Percentiles rank a stretch among this genome's conserved stretches.
These are phyloP conservation scores for Metschnikowia hibisci DNA, from an alignment of 805 yeast genomes.

Conservation along the genomic window DNA sequence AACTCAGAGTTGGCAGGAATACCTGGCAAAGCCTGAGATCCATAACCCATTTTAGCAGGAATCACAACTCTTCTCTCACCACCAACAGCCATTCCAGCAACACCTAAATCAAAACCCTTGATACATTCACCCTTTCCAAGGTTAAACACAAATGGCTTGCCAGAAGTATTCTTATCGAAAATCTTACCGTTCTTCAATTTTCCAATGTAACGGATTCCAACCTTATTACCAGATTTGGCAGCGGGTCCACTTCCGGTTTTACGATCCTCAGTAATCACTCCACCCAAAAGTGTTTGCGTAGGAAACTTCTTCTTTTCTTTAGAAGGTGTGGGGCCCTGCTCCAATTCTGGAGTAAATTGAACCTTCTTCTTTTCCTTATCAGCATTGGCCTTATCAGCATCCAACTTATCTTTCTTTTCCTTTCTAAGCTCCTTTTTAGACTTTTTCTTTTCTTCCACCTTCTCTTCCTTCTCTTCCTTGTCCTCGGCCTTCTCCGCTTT, in stretches of 20 bases:
- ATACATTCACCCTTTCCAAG: slow-evolving; percentile 98
- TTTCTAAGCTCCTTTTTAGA: slow-evolving; percentile 6
- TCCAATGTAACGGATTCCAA: slow-evolving; percentile 97
- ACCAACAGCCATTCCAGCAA: slow-evolving; percentile 97
- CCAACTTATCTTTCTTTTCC: slow-evolving; percentile 14
- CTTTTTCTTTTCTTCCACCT: slow-evolving; percentile 7
- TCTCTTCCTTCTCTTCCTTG: slow-evolving; percentile 5
- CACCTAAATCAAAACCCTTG: slow-evolving; percentile 98
- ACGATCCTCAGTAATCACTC: slow-evolving; percentile 91
- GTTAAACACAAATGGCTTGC: slow-evolving; percentile 89
- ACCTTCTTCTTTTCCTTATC: slow-evolving; percentile 59
- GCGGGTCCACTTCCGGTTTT: slow-evolving; percentile 80
- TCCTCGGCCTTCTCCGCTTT: slow-evolving; percentile 26
- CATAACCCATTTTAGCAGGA: slow-evolving; percentile 96
- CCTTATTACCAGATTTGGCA: slow-evolving; percentile 85
- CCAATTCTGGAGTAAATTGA: slow-evolving; percentile 84
- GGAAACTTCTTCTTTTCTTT: slow-evolving; percentile 49
- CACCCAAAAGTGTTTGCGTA: slow-evolving; percentile 84
- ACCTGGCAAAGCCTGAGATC: slow-evolving; percentile 90
- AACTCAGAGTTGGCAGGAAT: slow-evolving; percentile 97
- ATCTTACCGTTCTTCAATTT: slow-evolving; percentile 94
- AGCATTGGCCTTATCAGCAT: slow-evolving; percentile 33
- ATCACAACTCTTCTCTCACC: slow-evolving; percentile 98
- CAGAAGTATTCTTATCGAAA: slow-evolving; percentile 94
- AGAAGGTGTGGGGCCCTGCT: slow-evolving; percentile 84